Evolutionary conservation across 2,329 filamentous ascomycete species (phyloP), one percentile per base, ranked within the genome.

Genomic region (Claviceps sp.): DNA sequence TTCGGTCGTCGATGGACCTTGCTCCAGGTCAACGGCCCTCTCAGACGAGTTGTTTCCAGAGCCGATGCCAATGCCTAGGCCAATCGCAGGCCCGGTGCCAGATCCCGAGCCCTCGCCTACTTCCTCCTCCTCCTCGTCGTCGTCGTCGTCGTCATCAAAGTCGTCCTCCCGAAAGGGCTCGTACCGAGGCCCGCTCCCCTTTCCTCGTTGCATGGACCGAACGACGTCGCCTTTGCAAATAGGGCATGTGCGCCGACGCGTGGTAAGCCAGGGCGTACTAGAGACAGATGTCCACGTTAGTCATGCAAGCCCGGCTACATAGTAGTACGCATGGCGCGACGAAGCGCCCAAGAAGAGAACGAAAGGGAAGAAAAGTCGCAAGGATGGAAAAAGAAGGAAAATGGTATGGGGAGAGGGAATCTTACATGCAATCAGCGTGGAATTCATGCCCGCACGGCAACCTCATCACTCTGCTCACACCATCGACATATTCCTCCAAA

Each of bases 191-290:
- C 69, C 71, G 2, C 74, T 76, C 5, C 74, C 68, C 14, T 72
- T 70, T 10, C 74, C 73, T 37, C 73, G 74, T 17, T 81, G 77
- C 57, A 89, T 67, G 8, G 79, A 82, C 34, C 78, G 73, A 16
- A 98, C 91, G 39, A 98, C 93, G 64, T 98, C 93, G 48, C 90
- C 89, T 72, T 98, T 98, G 73, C 93, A 98, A 55, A 98, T 97
- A 0, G 93, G 93, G 62, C 93, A 98, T n/a, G 93, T 98, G 56
- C 93, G 84, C 57, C 93, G 85, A 48, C 91, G 84, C 16, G 90
- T 97, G 0, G 91, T 96, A 50, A 98, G 74, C 93, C 93, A 98
- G 2, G 93, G 93, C 4, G 93, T 97, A 64, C 89, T 95, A 57
- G 22, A 59, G 42, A 14, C 16, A 14, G 26, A 3, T 30, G 3